These are phyloP conservation scores for Lachancea nothofagi DNA, from an alignment of 805 yeast genomes.

Conservation along the genomic window DNA sequence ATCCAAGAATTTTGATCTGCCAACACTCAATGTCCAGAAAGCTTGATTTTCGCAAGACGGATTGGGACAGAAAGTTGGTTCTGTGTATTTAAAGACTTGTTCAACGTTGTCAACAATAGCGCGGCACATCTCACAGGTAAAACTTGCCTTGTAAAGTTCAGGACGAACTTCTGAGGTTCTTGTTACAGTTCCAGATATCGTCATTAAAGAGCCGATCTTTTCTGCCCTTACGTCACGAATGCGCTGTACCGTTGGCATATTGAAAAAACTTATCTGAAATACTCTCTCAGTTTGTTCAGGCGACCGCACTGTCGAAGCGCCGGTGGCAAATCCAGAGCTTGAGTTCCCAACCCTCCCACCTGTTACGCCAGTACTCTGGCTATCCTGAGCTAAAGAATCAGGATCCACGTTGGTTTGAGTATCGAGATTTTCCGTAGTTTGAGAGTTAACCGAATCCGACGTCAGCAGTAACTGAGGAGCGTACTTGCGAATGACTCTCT, in stretches of 20 bases:
- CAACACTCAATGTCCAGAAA: conserved; percentile 75
- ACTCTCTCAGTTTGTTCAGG: conserved; percentile 57
- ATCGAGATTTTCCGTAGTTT: conserved; percentile 33
- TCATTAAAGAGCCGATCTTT: conserved; percentile 74
- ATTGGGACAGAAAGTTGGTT: conserved; percentile 86
- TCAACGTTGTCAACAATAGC: conserved; percentile 85
- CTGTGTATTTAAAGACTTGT: conserved; percentile 88
- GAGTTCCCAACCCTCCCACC: conserved; percentile 19
- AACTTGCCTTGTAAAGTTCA: conserved; percentile 79
- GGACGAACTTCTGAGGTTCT: conserved; percentile 96
- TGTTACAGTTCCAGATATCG: conserved; percentile 92
- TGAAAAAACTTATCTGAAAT: conserved; percentile 87
- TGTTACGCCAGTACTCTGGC: conserved; percentile 16
- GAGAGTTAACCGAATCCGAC: conserved; percentile 31
- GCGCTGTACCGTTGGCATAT: conserved; percentile 73
- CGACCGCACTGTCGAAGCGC: conserved; percentile 33
- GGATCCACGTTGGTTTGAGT: conserved; percentile 9
- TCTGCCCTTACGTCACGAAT: conserved; percentile 89
- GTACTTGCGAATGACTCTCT: conserved; percentile 62
- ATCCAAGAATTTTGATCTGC: conserved; percentile 83
- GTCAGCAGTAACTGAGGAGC: conserved; percentile 65
- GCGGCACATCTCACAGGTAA: conserved; percentile 83
- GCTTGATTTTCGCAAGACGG: conserved; percentile 84
- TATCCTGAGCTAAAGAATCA: conserved; percentile 9
- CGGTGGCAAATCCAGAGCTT: conserved; percentile 27